Evolutionary conservation across 2,329 filamentous ascomycete genomes (phyloP), one percentile per base, ranked within the genome.

Genomic region (Cladosporium colombiae): DNA sequence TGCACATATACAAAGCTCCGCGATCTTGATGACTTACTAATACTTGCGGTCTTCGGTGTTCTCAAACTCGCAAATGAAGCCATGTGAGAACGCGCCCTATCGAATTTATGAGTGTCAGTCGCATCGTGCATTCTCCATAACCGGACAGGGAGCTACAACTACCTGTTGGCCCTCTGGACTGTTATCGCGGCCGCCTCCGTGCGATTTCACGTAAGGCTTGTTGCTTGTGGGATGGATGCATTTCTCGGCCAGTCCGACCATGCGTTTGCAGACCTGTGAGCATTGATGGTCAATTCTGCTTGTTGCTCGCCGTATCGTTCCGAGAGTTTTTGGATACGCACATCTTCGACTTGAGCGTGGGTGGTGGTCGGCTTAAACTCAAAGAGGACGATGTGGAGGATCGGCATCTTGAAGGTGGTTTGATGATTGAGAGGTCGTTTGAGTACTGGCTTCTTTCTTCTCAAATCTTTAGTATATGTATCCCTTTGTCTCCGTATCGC

Each of bases 321-420:
- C 10, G 40, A 21, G n/a, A 25, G 10, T 31, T 18, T 29, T 4
- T 5, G 13, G 13, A 27, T n/a, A 37, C 18, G 55, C 77, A 89
- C 89, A 71, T 85, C 82, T 70, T 85, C 79, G 8, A 90, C 79
- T 35, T 84, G 79, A 18, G 83, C 81, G 0, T 80, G 70, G 1
- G 80, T 78, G 1, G 81, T 75, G 0, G 79, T 78, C 0, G 84
- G 75, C 72, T 88, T 88, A 80, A 90, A 90, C 67, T 86, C 82
- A 71, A 91, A 89, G 29, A 90, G 79, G 3, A 91, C 88, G 60
- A 91, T 83, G 74, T 91, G 89, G n/a, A 86, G 80, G 70, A 91
- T 82, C 0, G 86, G 74, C 88, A 90, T 90, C 23, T n/a, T 57
- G 29, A 21, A 6, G 52, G 10, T 14, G 27, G 18, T 18, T 21